Conservation (phyloP, 75 land plant genomes). For the Picea sitchensis region DNA sequence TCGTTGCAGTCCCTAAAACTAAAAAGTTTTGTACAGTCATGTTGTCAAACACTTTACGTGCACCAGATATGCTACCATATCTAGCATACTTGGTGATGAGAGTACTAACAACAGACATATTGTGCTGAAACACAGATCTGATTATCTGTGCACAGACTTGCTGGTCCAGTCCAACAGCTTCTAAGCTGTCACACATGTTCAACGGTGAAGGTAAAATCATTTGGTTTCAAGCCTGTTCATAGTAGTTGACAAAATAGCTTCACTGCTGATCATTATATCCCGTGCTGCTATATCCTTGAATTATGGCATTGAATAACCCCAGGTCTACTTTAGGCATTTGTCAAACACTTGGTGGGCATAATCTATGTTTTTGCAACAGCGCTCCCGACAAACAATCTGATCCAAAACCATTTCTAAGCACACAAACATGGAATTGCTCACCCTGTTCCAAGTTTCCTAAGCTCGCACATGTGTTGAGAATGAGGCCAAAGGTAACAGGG, state of each 20-base stretch:
- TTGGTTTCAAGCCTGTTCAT: constrained; percentile 11
- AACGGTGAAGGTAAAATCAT: neutral
- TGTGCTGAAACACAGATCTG: neutral
- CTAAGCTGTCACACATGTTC: neutral
- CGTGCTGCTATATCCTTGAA: constrained; percentile 21
- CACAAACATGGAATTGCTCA: constrained; percentile 22
- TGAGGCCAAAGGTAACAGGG: neutral
- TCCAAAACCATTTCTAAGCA: constrained; percentile 15
- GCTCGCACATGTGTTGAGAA: constrained; percentile 15
- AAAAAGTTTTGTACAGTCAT: neutral
- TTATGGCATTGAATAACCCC: constrained; percentile 30
- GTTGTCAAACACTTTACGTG: neutral
- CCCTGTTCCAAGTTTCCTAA: constrained; percentile 22
- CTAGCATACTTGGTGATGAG: neutral
- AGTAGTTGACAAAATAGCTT: constrained; percentile 13
- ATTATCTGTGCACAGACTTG: neutral
- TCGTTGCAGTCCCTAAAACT: neutral
- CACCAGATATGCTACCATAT: neutral
- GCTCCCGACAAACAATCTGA: constrained; percentile 16
- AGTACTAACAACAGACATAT: constrained; percentile 4
- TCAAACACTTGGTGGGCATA: constrained; percentile 18
- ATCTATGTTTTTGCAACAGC: constrained; percentile 22
- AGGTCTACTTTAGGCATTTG: constrained; percentile 13
- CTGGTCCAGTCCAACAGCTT: neutral
- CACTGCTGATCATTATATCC: constrained; percentile 22